These are phyloP conservation scores for Aureobasidium sp. DNA, from an alignment of 2,329 filamentous ascomycete genomes.

Conservation along the genomic window DNA sequence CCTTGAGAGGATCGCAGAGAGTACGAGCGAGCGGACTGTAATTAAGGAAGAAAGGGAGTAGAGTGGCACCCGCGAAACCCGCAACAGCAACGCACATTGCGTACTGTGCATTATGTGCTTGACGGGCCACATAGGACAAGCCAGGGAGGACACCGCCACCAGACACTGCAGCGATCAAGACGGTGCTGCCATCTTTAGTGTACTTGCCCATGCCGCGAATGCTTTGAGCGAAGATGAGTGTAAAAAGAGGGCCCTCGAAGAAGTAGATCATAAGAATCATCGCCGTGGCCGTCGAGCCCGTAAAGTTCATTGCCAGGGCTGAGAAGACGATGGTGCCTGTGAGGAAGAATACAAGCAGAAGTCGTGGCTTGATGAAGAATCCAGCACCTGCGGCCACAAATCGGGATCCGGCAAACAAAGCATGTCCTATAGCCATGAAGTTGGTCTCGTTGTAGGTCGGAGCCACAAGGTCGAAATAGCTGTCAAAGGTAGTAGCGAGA, in stretches of 20 bases:
- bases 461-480: slow-evolving; percentile 37
- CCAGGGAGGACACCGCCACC: slow-evolving; percentile 51
- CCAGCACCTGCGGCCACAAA: slow-evolving; percentile 50
- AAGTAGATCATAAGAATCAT: slow-evolving; percentile 49
- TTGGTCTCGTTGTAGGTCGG: slow-evolving; percentile 33
- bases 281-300: slow-evolving; percentile 38
- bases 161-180: slow-evolving; percentile 48
- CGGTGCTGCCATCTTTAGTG: slow-evolving; percentile 50
- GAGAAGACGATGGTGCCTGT: slow-evolving; percentile 47
- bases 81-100: slow-evolving; percentile 49
- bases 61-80: slow-evolving; percentile 42
- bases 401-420: slow-evolving; percentile 51
- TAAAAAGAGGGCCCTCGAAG: slow-evolving; percentile 55
- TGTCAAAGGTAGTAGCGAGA: slow-evolving; percentile 42
- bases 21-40: slow-evolving; percentile 39
- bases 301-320: slow-evolving; percentile 45
- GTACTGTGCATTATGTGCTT: slow-evolving; percentile 36
- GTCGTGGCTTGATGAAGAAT: slow-evolving; percentile 51
- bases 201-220: slow-evolving; percentile 52
- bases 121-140: slow-evolving; percentile 43
- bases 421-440: slow-evolving; percentile 49
- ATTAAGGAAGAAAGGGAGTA: slow-evolving; percentile 52
- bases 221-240: slow-evolving; percentile 51
- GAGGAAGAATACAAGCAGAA: slow-evolving; percentile 49
- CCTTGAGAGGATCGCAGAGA: slow-evolving; percentile 37